Conservation (phyloP, 176 grass and related monocot species). For the Cenchrus purpureus region DNA sequence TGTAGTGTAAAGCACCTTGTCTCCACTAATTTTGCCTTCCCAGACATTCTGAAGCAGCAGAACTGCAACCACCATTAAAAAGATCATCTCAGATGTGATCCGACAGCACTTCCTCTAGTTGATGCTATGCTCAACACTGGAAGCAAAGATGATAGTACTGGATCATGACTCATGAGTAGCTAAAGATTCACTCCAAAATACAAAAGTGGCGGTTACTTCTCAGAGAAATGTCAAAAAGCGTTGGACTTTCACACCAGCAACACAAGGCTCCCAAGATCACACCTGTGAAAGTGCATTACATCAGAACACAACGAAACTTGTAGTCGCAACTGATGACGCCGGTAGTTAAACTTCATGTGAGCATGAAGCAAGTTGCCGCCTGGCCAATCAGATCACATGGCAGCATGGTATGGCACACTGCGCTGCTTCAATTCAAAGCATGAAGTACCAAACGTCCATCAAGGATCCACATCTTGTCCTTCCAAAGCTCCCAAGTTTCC, state of each 20-base stretch:
- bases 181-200: background rate
- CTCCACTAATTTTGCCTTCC: background rate
- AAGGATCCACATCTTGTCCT: background rate
- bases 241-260: slow-evolving; percentile 25
- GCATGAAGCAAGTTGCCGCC: slow-evolving; percentile 39
- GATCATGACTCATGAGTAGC: background rate
- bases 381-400: slow-evolving; percentile 23
- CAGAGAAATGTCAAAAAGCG: background rate
- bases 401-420: background rate
- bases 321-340: background rate
- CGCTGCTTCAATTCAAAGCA: slow-evolving; percentile 41
- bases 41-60: background rate
- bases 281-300: background rate
- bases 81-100: background rate
- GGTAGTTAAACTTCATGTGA: slow-evolving; percentile 28
- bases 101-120: background rate
- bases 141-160: slow-evolving; percentile 39
- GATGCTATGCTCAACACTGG: slow-evolving; percentile 35
- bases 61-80: background rate
- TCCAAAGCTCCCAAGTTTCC: slow-evolving; percentile 5
- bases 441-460: background rate
- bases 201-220: background rate
- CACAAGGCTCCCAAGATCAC: slow-evolving; percentile 12
- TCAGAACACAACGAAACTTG: slow-evolving; percentile 5
- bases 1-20: background rate